A percentile compares a stretch with the other conserved stretches of the same genome.
phyloP scores from a whole-genome alignment of 768 basidiomycete species.

The Suillus cothurnatus region DNA sequence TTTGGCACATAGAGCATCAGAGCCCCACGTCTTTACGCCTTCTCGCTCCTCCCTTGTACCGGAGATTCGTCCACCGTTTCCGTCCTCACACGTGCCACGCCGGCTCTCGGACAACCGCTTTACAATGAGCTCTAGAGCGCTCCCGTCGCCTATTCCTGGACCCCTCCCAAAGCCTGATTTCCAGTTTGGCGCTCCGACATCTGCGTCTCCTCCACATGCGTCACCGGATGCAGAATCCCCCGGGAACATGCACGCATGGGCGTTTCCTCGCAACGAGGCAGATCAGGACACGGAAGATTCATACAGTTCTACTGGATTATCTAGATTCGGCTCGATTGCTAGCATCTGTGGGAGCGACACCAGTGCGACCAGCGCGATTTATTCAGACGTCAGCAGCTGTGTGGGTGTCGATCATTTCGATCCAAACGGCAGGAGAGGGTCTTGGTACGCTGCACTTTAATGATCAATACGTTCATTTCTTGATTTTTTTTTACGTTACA shows the following conservation, averaged over 20 bases:
- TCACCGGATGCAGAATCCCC: conserved; percentile 47
- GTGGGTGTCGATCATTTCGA: conserved; percentile 35
- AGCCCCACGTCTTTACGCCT: conserved; percentile 37
- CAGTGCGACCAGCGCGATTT: conserved; percentile 52
- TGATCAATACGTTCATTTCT: conserved; percentile 14
- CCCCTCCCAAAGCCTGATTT: conserved; percentile 64
- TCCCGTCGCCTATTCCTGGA: conserved; percentile 49
- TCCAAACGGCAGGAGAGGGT: conserved; percentile 36
- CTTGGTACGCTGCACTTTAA: conserved; percentile 24
- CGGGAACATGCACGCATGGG: conserved; percentile 40
- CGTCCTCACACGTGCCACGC: conserved; percentile 19
- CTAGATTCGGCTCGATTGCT: conserved; percentile 63
- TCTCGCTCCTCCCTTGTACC: conserved; percentile 36
- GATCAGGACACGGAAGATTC: conserved; percentile 60
- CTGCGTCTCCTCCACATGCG: conserved; percentile 44
- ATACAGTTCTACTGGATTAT: conserved; percentile 45
- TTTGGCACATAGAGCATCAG: conserved; percentile 33
- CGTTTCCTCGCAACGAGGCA: conserved; percentile 43
- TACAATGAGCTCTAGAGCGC: conserved; percentile 49
- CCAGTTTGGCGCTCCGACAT: conserved; percentile 63
- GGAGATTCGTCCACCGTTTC: conserved; percentile 21
- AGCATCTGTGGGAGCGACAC: conserved; percentile 64
- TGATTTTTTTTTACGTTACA: conserved; percentile 16
- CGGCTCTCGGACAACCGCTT: conserved; percentile 49
- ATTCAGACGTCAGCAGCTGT: conserved; percentile 45